phyloP scores from a whole-genome alignment of 2,329 filamentous ascomycete species.

The Xylaria sp. region DNA sequence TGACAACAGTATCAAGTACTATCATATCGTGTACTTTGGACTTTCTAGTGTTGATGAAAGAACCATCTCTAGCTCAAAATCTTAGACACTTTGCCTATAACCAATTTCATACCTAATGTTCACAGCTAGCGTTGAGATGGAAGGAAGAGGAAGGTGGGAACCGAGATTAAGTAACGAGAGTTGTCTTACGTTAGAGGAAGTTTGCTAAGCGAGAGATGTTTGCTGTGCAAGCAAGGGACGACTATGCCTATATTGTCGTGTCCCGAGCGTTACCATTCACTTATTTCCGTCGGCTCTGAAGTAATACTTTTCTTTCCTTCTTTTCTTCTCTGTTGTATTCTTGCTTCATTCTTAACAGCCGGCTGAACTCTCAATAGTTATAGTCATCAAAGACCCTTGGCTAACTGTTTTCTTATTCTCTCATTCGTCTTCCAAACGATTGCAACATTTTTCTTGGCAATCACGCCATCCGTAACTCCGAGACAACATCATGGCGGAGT shows the following conservation, averaged over 20 bases:
- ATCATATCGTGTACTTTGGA: not conserved
- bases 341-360: no score
- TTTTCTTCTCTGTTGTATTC: not conserved
- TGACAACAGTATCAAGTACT: not conserved
- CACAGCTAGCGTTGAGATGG: not conserved
- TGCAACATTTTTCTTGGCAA: constrained; percentile 21
- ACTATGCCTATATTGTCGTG: constrained; percentile 2
- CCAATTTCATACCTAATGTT: not conserved
- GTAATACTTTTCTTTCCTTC: not conserved
- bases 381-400: not conserved
- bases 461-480: constrained; percentile 21
- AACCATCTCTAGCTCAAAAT: not conserved
- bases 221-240: not conserved
- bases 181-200: not conserved
- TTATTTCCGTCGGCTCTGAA: not conserved
- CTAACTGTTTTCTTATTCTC: not conserved
- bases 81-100: not conserved
- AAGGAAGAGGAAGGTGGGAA: not conserved
- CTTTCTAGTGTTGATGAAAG: not conserved
- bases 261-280: not conserved
- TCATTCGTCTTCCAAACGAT: not conserved
- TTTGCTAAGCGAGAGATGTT: not conserved
- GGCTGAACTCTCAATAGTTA: not conserved
- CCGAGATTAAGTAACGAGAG: not conserved
- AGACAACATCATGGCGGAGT: constrained; percentile 21